Base-by-base conservation (phyloP, 805 yeast species). In the Blastobotrys robertii region DNA sequence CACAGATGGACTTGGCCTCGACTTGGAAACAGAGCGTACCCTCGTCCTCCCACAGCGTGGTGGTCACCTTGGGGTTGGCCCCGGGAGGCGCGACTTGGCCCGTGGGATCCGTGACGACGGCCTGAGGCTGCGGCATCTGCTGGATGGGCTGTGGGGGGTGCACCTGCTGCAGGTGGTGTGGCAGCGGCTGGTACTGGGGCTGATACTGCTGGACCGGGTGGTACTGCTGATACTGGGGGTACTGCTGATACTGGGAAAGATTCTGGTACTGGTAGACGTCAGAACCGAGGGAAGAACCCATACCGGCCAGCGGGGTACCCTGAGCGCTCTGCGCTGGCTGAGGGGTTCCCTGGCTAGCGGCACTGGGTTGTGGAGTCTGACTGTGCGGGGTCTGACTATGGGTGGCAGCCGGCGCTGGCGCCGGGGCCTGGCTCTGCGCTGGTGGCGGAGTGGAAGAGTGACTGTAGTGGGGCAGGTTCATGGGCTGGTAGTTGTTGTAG, bases 41-140 rank as follows among this genome's bases (percentile, higher is more conserved):
- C 56, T 84, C 94, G 58, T 84, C 94, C 57, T 84, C 92, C 94
- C 94, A 84, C 74, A 81, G 74, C 12, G 92, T 83, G 16, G 92
- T 82, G 41, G 87, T 81, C 41, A 83, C 85, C 47, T 75, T 64
- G 42, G 80, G 79, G 56, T 72, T 68, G 48, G 55, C 53, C 9
- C 62, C 59, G 39, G 69, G 64, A 41, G 69, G 65, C 14, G 66
- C 63, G 31, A 52, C 54, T 51, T 62, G 66, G 36, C 66, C 66
- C 4, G 62, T 60, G 19, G 66, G 64, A 46, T 62, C 66, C 6
- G 66, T 62, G 32, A 62, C 57, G 36, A 59, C 54, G 45, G 45
- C 44, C 8, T 38, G 42, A 29, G 43, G 37, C 41, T 35, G 44
- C 33, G 38, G 44, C 12, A 38, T 15, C 37, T 30, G 43, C 47